Base-by-base conservation (phyloP, 169 alveolate genomes). In the Blepharisma undulans region DNA sequence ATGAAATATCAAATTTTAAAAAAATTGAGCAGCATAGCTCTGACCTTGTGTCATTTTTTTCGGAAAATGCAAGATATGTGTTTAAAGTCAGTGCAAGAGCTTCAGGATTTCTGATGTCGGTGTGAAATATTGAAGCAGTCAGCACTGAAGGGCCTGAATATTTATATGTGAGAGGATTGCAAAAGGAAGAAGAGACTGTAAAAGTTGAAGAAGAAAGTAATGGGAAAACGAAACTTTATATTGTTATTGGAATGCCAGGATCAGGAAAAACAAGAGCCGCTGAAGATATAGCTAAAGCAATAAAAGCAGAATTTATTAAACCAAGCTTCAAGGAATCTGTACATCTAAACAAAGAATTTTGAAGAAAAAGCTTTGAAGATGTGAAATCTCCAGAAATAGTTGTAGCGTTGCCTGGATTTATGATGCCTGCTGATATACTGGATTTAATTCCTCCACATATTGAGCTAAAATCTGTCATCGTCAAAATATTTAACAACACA, bases 211-310 rank as follows among this genome's bases (percentile, higher is more conserved):
- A 25, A 32, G 77, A 82, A 30, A 22, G n/a, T 33, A 22, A 4
- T 34, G 89, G 36, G 34, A 32, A 79, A 4, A 48, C 60, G 0
- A 21, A 25, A 32, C 22, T 82, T 21, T 82, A 48, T 30, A 32
- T 82, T 22, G 76, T 82, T 0, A 60, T 59, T 16, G 89, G 89
- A 36, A 33, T 60, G 33, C 76, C 36, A 22, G 89, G 89, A 16
- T 48, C 78, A 1, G 89, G 89, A 33, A 82, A 82, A 59, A 60
- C 89, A 32, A 82, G n/a, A 82, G 32, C 77, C 7, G 89, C 61
- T 2, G 48, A 82, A 30, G 74, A 60, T 60, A 21, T 82, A 25
- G 89, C 89, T 0, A 82, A 33, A 60, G 89, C 71, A 59, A 72
- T 82, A 32, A 60, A 60, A 59, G 76, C 36, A 36, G 34, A 60